Evolutionary conservation across 345 rosid genomes (phyloP).

Genomic region (Lagerstroemia speciosa): DNA sequence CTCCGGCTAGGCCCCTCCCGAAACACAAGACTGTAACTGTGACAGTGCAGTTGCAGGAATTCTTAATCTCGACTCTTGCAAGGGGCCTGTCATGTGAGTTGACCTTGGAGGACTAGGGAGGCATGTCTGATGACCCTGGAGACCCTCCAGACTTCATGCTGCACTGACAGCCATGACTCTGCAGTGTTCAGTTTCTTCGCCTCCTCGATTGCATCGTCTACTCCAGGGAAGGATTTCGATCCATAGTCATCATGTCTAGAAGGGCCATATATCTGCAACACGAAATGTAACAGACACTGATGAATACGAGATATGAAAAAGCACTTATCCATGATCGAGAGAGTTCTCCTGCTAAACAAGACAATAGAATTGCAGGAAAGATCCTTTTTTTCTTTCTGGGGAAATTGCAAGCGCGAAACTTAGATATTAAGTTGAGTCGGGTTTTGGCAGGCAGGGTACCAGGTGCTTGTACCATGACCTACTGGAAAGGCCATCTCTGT

Average conservation of each 20-base stretch:
- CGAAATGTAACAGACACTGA: neutral
- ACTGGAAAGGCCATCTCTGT: conserved; percentile 54
- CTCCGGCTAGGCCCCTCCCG: neutral
- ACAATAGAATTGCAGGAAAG: too few relatives aligned
- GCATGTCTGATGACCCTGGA: conserved; percentile 61
- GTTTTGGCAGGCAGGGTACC: conserved; percentile 25
- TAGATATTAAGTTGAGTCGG: neutral
- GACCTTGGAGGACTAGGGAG: conserved; percentile 54
- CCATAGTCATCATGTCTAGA: conserved; percentile 69
- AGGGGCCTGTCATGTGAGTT: conserved; percentile 37
- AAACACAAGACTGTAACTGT: neutral
- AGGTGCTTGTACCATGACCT: conserved; percentile 72
- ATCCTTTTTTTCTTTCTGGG: too few relatives aligned
- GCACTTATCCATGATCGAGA: too few relatives aligned
- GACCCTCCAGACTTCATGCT: conserved; percentile 78
- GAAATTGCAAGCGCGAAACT: too few relatives aligned
- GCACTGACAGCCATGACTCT: conserved; percentile 55
- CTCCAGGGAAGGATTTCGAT: conserved; percentile 66
- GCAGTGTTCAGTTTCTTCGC: conserved; percentile 42
- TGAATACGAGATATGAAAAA: neutral
- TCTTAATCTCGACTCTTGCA: too few relatives aligned
- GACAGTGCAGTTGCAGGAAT: neutral
- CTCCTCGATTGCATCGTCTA: conserved; percentile 57
- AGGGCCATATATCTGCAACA: conserved; percentile 58
- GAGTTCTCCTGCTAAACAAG: too few relatives aligned